Conservation (phyloP, 2,329 filamentous ascomycete species). For the Venturia nashicola region DNA sequence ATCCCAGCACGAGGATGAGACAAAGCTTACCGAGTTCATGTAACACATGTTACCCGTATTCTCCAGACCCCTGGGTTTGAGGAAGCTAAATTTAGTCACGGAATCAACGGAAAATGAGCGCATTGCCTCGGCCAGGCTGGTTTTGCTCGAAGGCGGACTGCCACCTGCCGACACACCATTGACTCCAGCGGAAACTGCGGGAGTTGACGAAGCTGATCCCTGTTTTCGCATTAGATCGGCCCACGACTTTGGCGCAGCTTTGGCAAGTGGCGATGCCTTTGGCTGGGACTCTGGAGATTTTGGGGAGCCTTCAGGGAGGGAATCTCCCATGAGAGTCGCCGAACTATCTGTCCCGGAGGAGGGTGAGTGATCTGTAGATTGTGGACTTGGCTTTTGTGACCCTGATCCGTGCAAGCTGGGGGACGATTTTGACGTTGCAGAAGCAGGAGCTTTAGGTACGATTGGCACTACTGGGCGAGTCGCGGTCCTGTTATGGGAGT, state of each 20-base stretch:
- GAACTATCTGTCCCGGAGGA: not conserved
- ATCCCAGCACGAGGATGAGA: not conserved
- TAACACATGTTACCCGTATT: constrained; percentile 99
- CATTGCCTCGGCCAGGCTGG: constrained; percentile 66
- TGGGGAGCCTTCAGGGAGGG: not conserved
- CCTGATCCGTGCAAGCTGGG: not conserved
- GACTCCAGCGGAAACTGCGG: constrained; percentile 7
- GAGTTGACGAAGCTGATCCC: constrained; percentile 27
- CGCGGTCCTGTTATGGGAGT: constrained; percentile 25
- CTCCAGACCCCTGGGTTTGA: constrained; percentile 85
- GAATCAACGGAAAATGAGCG: constrained; percentile 56
- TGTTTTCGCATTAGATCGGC: constrained; percentile 49
- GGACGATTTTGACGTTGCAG: constrained; percentile 14
- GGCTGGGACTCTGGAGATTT: not conserved
- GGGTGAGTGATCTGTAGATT: not conserved
- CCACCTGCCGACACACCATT: constrained; percentile 24
- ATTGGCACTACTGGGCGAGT: constrained; percentile 39
- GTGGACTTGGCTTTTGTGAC: not conserved
- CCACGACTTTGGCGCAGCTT: constrained; percentile 44
- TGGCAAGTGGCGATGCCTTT: constrained; percentile 32
- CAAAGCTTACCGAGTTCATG: constrained; percentile 86
- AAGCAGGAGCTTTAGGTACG: constrained; percentile 25
- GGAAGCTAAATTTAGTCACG: constrained; percentile 59
- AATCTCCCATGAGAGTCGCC: not conserved
- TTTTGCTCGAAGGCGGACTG: constrained; percentile 36